phyloP scores from a whole-genome alignment of 2,329 filamentous ascomycete species.

The Lizonia empirigonia region DNA sequence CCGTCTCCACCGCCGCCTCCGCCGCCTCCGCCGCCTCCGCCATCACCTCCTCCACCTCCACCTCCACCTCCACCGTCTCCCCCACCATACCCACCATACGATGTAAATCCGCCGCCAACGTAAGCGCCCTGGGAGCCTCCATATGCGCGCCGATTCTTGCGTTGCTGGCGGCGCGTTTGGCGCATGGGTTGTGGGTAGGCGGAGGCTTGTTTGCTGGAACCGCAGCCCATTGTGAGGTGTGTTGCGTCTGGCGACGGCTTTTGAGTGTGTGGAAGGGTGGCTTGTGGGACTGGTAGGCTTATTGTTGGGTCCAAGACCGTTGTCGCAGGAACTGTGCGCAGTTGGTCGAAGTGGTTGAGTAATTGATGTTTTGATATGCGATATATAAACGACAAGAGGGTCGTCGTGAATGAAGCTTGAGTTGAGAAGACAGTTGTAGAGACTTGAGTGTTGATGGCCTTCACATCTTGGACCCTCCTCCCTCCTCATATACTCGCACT shows the following conservation, averaged over 20 bases:
- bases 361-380: no score
- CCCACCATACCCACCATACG: conserved; percentile 18
- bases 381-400: neutral
- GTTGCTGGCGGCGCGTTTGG: conserved; percentile 3
- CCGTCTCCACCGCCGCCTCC: neutral
- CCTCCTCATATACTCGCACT: neutral
- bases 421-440: no score
- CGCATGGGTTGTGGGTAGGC: conserved; percentile 26
- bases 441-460: no score
- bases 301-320: no score
- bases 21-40: conserved; percentile 12
- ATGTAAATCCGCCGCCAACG: neutral
- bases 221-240: conserved; percentile 26
- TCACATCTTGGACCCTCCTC: neutral
- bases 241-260: neutral
- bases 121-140: neutral
- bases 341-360: no score
- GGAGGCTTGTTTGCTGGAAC: conserved; percentile 15
- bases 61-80: conserved; percentile 12
- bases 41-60: conserved; percentile 13
- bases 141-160: neutral
- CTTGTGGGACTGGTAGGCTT: neutral
- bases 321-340: no score
- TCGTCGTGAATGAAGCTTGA: no score
- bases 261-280: neutral